Conservation (phyloP, 352 stramenopile species). For the Phytophthora idaei region DNA sequence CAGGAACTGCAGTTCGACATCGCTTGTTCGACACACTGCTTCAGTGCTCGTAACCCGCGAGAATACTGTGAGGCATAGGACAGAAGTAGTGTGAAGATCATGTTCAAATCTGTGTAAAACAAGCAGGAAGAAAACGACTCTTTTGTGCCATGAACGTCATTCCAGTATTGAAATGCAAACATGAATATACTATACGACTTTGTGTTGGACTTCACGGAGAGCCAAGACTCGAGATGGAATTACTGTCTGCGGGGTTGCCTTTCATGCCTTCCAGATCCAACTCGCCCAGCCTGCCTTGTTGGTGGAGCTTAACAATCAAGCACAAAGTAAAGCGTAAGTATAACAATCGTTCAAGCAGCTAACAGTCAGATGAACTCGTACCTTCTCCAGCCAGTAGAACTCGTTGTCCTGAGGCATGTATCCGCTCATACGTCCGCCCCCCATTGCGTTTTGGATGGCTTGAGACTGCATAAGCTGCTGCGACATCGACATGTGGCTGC, state of each 20-base stretch:
- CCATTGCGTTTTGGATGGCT: conserved; percentile 81
- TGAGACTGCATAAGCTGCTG: conserved; percentile 89
- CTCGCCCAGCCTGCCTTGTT: conserved; percentile 57
- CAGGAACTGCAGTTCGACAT: conserved; percentile 53
- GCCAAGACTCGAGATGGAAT: conserved; percentile 59
- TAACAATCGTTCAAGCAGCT: background rate
- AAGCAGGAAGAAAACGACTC: too few species aligned
- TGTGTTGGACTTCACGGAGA: conserved; percentile 31
- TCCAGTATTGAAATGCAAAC: conserved; percentile 29
- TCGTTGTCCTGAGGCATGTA: conserved; percentile 80
- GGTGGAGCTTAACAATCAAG: conserved; percentile 54
- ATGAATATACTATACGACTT: conserved; percentile 23
- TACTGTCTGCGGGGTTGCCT: conserved; percentile 40
- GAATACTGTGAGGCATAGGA: background rate
- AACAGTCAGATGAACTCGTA: conserved; percentile 20
- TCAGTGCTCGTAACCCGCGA: conserved; percentile 21
- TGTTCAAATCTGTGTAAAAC: too few species aligned
- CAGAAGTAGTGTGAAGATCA: background rate
- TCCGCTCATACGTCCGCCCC: conserved; percentile 45
- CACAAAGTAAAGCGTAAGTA: conserved; percentile 15
- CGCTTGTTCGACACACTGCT: conserved; percentile 75
- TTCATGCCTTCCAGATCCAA: conserved; percentile 46
- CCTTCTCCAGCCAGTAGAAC: conserved; percentile 91
- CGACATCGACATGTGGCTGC: conserved; percentile 79
- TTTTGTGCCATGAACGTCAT: conserved; percentile 7